These are phyloP conservation scores for Peronospora tabacina DNA, from an alignment of 352 stramenopile genomes.

Conservation along the genomic window DNA sequence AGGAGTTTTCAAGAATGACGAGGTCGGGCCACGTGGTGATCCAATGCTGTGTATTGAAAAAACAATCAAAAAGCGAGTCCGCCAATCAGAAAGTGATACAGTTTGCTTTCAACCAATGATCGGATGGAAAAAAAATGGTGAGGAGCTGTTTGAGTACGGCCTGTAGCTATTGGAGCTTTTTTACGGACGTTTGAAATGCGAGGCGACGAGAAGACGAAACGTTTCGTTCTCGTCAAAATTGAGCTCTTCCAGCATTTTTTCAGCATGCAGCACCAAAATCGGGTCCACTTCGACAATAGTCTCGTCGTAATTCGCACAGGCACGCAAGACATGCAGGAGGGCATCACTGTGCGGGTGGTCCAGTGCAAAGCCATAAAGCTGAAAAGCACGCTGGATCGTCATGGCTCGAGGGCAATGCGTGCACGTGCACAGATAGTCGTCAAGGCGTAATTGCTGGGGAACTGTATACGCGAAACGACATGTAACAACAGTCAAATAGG, in stretches of 20 bases:
- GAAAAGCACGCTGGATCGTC: conserved; percentile 39
- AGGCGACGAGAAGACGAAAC: conserved; percentile 47
- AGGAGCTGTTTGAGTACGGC: background rate
- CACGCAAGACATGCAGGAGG: conserved; percentile 48
- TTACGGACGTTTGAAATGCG: conserved; percentile 28
- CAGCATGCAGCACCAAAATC: conserved; percentile 36
- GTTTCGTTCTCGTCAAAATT: conserved; percentile 43
- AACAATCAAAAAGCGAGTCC: no score
- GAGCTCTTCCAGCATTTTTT: conserved; percentile 43
- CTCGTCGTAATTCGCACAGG: conserved; percentile 65
- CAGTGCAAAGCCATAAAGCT: conserved; percentile 34
- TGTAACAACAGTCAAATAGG: conserved; percentile 1
- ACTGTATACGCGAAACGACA: conserved; percentile 1
- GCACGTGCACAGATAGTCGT: conserved; percentile 61
- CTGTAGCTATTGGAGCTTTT: background rate
- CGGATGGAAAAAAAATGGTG: no score
- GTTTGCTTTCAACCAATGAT: conserved; percentile 2
- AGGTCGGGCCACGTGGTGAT: conserved; percentile 4
- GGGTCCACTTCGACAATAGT: conserved; percentile 38
- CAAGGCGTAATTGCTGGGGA: conserved; percentile 15
- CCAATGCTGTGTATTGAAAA: no score
- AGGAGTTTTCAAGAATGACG: background rate
- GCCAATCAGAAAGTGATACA: conserved; percentile 2
- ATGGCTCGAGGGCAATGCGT: conserved; percentile 49
- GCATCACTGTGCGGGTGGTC: conserved; percentile 26